phyloP scores from a whole-genome alignment of 2,329 filamentous ascomycete species.

The Paramyrothecium roridum region DNA sequence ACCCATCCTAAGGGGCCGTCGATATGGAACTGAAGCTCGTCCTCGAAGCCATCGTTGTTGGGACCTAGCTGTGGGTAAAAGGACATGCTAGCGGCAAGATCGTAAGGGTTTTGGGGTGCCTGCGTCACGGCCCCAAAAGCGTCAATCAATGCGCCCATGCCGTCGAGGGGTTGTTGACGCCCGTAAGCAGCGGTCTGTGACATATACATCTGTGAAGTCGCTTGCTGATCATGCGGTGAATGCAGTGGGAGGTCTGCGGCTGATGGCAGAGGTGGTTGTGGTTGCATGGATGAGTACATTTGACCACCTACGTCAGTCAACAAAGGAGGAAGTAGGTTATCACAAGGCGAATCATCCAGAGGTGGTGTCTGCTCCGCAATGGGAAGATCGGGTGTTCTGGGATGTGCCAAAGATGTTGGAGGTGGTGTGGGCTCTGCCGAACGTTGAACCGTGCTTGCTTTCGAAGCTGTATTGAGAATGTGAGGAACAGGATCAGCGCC shows the following conservation, averaged over 20 bases:
- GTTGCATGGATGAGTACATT: background rate
- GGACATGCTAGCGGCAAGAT: slow-evolving; percentile 6
- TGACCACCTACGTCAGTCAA: slow-evolving; percentile 21
- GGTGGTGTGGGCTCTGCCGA: background rate
- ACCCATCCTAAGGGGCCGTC: slow-evolving; percentile 28
- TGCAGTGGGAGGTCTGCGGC: background rate
- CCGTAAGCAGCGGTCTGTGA: background rate
- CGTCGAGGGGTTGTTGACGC: background rate
- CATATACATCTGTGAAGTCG: background rate
- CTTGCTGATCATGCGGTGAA: background rate
- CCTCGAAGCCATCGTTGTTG: slow-evolving; percentile 43
- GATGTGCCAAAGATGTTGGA: background rate
- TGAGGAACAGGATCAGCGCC: slow-evolving; percentile 32
- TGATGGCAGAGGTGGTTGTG: background rate
- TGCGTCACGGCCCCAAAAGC: background rate
- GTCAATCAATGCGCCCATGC: background rate
- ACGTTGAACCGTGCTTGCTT: background rate
- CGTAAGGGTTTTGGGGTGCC: slow-evolving; percentile 7
- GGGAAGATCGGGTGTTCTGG: background rate
- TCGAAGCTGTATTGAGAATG: slow-evolving; percentile 6
- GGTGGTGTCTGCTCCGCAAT: background rate
- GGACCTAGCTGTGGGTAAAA: slow-evolving; percentile 20
- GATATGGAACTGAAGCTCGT: slow-evolving; percentile 41
- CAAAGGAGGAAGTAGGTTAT: slow-evolving; percentile 12
- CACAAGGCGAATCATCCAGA: background rate